A percentile compares a stretch with the other conserved stretches of the same genome.
Evolutionary conservation across 495 filamentous ascomycete genomes (phyloP).

Genomic region (Penicillium paxilli): DNA sequence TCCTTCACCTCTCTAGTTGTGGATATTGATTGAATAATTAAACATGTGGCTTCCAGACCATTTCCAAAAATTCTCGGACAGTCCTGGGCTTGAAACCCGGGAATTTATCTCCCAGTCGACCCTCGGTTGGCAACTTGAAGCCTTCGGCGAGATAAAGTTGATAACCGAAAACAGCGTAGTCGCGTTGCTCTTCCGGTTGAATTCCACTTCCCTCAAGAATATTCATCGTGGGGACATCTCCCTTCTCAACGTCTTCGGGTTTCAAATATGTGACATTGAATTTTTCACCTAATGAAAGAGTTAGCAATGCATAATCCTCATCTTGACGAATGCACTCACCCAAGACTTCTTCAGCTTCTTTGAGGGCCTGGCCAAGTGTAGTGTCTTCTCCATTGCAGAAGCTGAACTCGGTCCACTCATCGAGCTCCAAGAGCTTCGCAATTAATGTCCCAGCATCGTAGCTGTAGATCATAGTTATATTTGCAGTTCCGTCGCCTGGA

Average conservation of each 20-base stretch:
- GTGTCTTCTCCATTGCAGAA: slow-evolving; percentile 9
- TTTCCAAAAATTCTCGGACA: slow-evolving; percentile 3
- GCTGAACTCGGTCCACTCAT: slow-evolving; percentile 11
- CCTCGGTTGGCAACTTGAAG: slow-evolving; percentile 3
- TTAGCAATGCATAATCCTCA: not conserved
- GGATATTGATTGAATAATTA: no score
- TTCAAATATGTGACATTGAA: slow-evolving; percentile 6
- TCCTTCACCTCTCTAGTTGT: not conserved
- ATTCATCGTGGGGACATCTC: slow-evolving; percentile 2
- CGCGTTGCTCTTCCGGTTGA: slow-evolving; percentile 2
- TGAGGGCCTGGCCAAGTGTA: slow-evolving; percentile 3
- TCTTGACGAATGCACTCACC: not conserved
- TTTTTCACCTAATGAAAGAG: not conserved
- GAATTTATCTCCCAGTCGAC: slow-evolving; percentile 6
- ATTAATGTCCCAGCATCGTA: slow-evolving; percentile 7
- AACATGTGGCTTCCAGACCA: slow-evolving; percentile 1
- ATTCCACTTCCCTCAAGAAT: slow-evolving; percentile 4
- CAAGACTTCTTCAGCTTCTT: slow-evolving; percentile 3
- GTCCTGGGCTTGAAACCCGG: slow-evolving; percentile 8
- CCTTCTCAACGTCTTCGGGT: slow-evolving; percentile 2
- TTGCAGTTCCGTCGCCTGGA: slow-evolving; percentile 1
- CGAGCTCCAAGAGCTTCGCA: slow-evolving; percentile 9
- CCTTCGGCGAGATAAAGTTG: slow-evolving; percentile 5
- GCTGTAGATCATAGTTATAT: slow-evolving; percentile 10
- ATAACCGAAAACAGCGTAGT: slow-evolving; percentile 6